A percentile compares a stretch with the other conserved stretches of the same genome.
These are phyloP conservation scores for Obelidium mucronatum DNA, from an alignment of 192 early-diverging fungal genomes.

Conservation along the genomic window DNA sequence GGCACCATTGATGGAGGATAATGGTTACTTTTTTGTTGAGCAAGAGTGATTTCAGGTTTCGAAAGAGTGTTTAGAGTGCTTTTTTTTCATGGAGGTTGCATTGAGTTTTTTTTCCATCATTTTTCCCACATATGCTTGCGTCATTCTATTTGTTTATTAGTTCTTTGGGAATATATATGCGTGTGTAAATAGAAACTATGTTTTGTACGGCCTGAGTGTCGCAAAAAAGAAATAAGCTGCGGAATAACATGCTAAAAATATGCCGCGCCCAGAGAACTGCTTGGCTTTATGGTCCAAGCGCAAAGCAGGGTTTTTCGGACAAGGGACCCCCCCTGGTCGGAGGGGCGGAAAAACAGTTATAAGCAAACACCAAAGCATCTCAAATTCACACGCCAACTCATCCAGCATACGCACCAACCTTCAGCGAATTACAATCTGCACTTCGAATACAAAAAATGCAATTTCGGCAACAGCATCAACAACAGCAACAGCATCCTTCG, in stretches of 20 bases:
- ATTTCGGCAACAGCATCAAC: background rate
- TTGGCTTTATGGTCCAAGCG: too few species aligned
- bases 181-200: too few species aligned
- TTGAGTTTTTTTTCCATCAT: background rate
- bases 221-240: too few species aligned
- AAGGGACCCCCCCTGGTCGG: background rate
- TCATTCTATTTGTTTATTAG: too few species aligned
- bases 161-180: background rate
- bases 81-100: background rate
- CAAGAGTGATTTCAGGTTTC: background rate
- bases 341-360: background rate
- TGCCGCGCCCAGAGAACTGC: too few species aligned
- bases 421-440: background rate
- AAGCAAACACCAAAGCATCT: background rate
- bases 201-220: too few species aligned
- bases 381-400: background rate
- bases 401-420: background rate
- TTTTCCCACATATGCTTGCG: too few species aligned
- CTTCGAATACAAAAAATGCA: background rate
- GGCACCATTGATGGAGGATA: background rate
- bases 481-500: background rate
- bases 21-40: background rate
- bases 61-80: background rate
- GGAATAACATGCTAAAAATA: too few species aligned
- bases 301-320: too few species aligned